Conservation (phyloP, 2,329 filamentous ascomycete species). For the Pseudogymnoascus sp. region DNA sequence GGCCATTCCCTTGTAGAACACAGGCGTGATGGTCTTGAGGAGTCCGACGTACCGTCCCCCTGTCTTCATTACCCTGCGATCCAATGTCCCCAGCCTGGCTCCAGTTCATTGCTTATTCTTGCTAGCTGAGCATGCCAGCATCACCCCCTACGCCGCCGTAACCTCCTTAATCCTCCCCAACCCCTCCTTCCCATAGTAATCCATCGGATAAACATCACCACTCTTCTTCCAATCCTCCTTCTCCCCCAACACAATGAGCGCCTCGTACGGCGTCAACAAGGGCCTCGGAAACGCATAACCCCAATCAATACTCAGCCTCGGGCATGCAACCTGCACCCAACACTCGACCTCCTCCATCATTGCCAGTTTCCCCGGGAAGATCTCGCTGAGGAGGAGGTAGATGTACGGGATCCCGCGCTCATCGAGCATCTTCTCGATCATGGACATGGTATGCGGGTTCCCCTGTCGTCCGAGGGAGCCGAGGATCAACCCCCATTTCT, state of each 20-base stretch:
- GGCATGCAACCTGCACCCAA: conserved; percentile 97
- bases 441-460: conserved; percentile 81
- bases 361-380: conserved; percentile 90
- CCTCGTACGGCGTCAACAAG: conserved; percentile 88
- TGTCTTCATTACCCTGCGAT: background rate
- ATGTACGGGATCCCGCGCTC: conserved; percentile 70
- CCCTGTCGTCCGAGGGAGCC: conserved; percentile 89
- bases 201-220: conserved; percentile 81
- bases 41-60: background rate
- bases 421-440: conserved; percentile 72
- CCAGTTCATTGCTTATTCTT: background rate
- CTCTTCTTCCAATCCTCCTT: conserved; percentile 62
- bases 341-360: conserved; percentile 92
- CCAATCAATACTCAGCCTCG: conserved; percentile 96
- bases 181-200: conserved; percentile 91
- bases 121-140: background rate
- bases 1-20: too few relatives aligned
- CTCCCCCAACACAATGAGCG: conserved; percentile 76
- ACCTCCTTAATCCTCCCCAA: conserved; percentile 50
- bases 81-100: background rate
- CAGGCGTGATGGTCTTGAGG: background rate
- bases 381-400: conserved; percentile 83
- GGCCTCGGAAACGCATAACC: conserved; percentile 90
- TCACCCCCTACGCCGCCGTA: background rate
- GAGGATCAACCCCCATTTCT: conserved; percentile 91